phyloP scores from a whole-genome alignment of 1,139 yeast genomes.

The Groenewaldozyma sp. region DNA sequence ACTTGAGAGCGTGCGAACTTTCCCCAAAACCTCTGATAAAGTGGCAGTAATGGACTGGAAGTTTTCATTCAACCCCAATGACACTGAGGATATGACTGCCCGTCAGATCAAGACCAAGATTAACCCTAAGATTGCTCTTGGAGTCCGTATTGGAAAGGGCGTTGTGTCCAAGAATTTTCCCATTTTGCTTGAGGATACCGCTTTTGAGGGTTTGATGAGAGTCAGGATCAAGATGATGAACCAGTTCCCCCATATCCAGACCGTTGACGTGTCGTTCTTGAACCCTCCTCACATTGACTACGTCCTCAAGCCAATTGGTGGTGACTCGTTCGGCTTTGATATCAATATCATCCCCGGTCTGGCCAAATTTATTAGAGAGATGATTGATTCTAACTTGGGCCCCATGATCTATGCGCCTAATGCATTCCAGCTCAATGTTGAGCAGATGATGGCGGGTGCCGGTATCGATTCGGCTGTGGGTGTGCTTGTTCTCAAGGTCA shows the following conservation, averaged over 20 bases:
- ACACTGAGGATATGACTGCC: slow-evolving; percentile 67
- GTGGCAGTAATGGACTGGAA: slow-evolving; percentile 96
- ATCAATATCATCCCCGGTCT: slow-evolving; percentile 80
- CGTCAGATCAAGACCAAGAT: slow-evolving; percentile 78
- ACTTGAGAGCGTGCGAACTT: slow-evolving; percentile 78
- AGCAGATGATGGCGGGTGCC: slow-evolving; percentile 82
- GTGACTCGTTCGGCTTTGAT: slow-evolving; percentile 78
- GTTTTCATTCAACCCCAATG: slow-evolving; percentile 83
- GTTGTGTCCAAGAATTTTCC: slow-evolving; percentile 33
- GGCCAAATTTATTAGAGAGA: slow-evolving; percentile 66
- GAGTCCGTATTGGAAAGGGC: slow-evolving; percentile 35
- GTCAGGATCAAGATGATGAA: slow-evolving; percentile 83
- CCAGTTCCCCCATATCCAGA: slow-evolving; percentile 85
- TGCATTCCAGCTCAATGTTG: slow-evolving; percentile 84
- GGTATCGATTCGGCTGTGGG: slow-evolving; percentile 78
- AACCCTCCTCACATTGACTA: slow-evolving; percentile 87
- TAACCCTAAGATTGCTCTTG: slow-evolving; percentile 55
- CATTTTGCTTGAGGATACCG: slow-evolving; percentile 38
- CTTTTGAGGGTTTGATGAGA: slow-evolving; percentile 60
- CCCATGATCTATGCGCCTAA: slow-evolving; percentile 83
- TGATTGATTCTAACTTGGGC: slow-evolving; percentile 79
- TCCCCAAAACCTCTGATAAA: slow-evolving; percentile 79
- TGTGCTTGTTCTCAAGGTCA: slow-evolving; percentile 60
- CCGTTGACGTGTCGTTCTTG: slow-evolving; percentile 72
- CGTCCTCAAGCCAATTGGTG: slow-evolving; percentile 63